Conservation (phyloP, 106 monocot genomes). For the Dendrobium catenatum region DNA sequence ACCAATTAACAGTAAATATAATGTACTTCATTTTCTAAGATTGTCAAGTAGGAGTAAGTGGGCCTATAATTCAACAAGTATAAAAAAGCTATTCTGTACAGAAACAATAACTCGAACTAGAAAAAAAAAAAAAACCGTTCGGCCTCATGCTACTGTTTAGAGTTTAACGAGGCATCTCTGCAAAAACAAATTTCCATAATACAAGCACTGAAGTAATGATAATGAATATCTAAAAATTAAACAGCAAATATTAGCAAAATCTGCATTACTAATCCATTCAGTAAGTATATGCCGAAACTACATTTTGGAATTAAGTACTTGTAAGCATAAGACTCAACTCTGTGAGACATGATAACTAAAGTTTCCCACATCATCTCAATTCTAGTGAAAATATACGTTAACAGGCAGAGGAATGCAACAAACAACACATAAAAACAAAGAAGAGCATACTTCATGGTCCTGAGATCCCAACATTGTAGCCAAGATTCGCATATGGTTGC, state of each 20-base stretch:
- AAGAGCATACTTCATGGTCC: conserved; percentile 82
- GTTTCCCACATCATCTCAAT: background rate
- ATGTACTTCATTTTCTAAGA: no score
- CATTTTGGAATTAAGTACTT: background rate
- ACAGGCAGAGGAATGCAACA: background rate
- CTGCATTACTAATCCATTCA: background rate
- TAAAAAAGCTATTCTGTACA: no score
- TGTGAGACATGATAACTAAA: background rate
- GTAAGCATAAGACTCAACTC: background rate
- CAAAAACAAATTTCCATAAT: no score
- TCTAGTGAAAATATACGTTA: background rate
- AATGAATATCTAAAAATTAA: background rate
- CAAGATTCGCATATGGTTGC: conserved; percentile 78
- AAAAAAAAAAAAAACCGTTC: no score
- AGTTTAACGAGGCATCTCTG: no score
- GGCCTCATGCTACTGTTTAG: no score
- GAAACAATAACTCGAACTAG: no score
- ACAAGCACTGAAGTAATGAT: no score
- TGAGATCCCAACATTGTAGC: conserved; percentile 90
- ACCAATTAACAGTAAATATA: no score
- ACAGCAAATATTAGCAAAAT: background rate
- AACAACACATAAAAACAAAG: background rate
- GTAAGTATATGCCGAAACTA: background rate
- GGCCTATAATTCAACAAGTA: no score
- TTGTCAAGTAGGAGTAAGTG: no score